Evolutionary conservation across 2,329 filamentous ascomycete genomes (phyloP), one percentile per base, ranked within the genome.

Genomic region (Neopestalotiopsis clavispora): DNA sequence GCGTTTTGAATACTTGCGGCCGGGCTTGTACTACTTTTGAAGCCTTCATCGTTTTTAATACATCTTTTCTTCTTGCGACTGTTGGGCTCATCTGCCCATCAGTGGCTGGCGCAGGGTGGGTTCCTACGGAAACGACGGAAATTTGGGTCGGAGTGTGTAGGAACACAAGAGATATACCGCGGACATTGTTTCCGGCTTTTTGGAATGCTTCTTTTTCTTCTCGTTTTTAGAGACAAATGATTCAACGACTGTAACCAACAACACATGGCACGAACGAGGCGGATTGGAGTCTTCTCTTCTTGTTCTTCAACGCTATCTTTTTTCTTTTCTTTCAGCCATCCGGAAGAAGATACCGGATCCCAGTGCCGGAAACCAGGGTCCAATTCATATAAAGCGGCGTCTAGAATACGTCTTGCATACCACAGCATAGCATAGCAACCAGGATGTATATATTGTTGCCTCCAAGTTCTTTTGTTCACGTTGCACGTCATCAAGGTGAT

Each of bases 401-500:
- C 23, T 34, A 40, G 20, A 49, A 62, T 56, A 66, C 32, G 52
- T 28, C 20, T 58, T 58, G 60, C 66, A 69, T 71, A 67, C 58
- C 69, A 42, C 65, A 67, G 71, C 70, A 72, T 69, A 52, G 45
- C 45, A 72, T 72, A 72, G 71, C 71, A 72, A 63, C 64, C 42
- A 66, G 32, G 67, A 67, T 72, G 70, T 71, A 70, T 65, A 70
- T 70, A 72, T 49, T 66, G 49, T 40, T 66, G 34, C 40, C 34
- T 42, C 13, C 23, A 12, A 12, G 14, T 30, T 59, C 4, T 20
- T 30, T 12, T 14, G 4, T 32, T 5, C 23, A 32, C 6, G 30
- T 14, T 14, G 56, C 20, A 9, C 1, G 23, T 20, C 13, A 28
- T 1, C 23, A 28, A 1, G 12, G 4, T n/a, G 6, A 6, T 38